Evolutionary conservation across 1,284 basidiomycete genomes (phyloP), one percentile per base, ranked within the genome.

Genomic region (Peniophora sp.): DNA sequence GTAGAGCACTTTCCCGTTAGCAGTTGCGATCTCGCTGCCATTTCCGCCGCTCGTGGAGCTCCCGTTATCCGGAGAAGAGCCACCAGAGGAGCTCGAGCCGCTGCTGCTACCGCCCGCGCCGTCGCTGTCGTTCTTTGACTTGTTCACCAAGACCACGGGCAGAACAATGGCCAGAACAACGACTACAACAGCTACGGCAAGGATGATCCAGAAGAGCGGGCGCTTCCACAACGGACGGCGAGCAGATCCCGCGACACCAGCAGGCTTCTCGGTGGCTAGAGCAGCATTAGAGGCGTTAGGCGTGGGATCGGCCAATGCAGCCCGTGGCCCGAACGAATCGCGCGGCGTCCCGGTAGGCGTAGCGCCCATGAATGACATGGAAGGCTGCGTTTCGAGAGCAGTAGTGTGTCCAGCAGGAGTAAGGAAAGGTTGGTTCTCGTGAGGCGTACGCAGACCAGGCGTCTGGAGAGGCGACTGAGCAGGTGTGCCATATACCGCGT

Each of bases 1-100:
- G 65, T 91, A 91, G 2, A 66, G 76, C 66, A 89, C 84, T 3
- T 74, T 79, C 1, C 87, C 87, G 60, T 89, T 78, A 2, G 74
- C 79, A 45, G 74, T 72, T 11, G 71, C 78, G 47, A 90, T 70
- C 5, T 68, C 72, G 16, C 81, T 81, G 10, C 87, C 87, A 59
- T 85, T 78, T 12, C 79, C 77, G 22, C 88, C 88, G 16, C n/a
- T 41, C n/a, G 62, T 66, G 19, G 38, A 6, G 16, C 38, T 16
- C n/a, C 38, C 38, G n/a, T n/a, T 5, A 17, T n/a, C 38, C 9
- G 56, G 58, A 20, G 39, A 49, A 12, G 47, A 41, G 12, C 48
- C 50, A n/a, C 48, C 55, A 14, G 51, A 44, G 23, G 48, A 47
- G 19, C 54, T 59, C 22, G 52, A 45, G 10, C 53, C 44, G 39